These are phyloP conservation scores for Phytopythium kandeliae DNA, from an alignment of 352 stramenopile genomes.

Conservation along the genomic window DNA sequence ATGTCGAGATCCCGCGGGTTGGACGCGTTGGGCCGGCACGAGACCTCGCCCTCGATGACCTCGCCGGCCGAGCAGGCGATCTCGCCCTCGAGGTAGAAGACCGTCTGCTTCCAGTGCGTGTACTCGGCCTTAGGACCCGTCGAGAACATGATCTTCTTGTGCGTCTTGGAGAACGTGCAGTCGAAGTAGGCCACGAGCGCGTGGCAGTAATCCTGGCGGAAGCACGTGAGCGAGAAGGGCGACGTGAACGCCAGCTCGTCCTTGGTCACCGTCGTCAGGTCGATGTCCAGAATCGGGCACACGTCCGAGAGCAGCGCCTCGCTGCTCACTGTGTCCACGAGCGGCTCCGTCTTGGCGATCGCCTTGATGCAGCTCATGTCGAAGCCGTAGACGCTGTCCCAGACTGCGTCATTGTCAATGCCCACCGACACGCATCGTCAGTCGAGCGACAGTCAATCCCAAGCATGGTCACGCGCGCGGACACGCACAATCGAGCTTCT, in stretches of 20 bases:
- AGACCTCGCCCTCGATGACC: slow-evolving; percentile 86
- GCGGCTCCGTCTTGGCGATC: slow-evolving; percentile 94
- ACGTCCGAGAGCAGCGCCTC: slow-evolving; percentile 89
- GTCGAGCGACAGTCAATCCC: background rate
- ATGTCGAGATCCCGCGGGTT: slow-evolving; percentile 96
- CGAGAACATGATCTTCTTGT: slow-evolving; percentile 96
- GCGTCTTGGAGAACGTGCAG: slow-evolving; percentile 94
- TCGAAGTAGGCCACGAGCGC: slow-evolving; percentile 98
- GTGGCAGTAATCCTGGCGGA: slow-evolving; percentile 95
- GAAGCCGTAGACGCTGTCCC: slow-evolving; percentile 99
- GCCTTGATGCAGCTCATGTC: slow-evolving; percentile 98
- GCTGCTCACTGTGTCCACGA: slow-evolving; percentile 96
- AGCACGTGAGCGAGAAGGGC: slow-evolving; percentile 87
- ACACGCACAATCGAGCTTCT: slow-evolving; percentile 85
- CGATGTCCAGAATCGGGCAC: slow-evolving; percentile 91
- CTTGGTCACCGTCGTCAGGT: slow-evolving; percentile 90
- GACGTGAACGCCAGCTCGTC: slow-evolving; percentile 93
- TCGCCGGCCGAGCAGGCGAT: slow-evolving; percentile 85
- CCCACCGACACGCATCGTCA: too few relatives aligned
- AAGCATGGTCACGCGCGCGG: too few relatives aligned
- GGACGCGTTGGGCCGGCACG: slow-evolving; percentile 83
- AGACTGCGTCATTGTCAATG: slow-evolving; percentile 87
- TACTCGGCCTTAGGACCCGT: slow-evolving; percentile 93
- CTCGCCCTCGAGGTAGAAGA: slow-evolving; percentile 93
- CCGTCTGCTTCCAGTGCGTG: slow-evolving; percentile 99